These are phyloP conservation scores for Penicillium paxilli DNA, from an alignment of 495 filamentous ascomycete genomes.

Conservation along the genomic window DNA sequence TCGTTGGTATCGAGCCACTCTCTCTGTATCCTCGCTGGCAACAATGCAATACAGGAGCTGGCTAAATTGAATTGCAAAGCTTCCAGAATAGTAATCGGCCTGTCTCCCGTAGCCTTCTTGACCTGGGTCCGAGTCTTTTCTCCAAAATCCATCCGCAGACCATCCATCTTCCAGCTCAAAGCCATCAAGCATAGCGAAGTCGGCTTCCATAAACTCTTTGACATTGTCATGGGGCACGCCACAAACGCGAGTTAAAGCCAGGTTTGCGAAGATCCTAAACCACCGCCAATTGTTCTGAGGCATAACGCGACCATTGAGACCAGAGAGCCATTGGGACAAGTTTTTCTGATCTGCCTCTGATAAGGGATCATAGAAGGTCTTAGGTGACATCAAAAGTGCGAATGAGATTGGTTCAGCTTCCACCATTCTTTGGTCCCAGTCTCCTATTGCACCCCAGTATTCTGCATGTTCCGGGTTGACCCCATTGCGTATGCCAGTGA, in stretches of 20 bases:
- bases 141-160: constrained; percentile 58
- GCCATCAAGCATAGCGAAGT: constrained; percentile 9
- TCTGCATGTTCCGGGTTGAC: constrained; percentile 11
- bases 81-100: constrained; percentile 25
- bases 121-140: background rate
- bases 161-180: constrained; percentile 61
- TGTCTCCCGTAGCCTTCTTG: constrained; percentile 11
- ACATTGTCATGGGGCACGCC: constrained; percentile 2
- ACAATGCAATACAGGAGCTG: constrained; percentile 18
- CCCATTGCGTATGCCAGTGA: constrained; percentile 4
- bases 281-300: constrained; percentile 22
- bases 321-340: constrained; percentile 9
- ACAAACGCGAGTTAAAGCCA: constrained; percentile 7
- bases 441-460: constrained; percentile 19
- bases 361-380: constrained; percentile 6
- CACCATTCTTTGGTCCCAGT: constrained; percentile 25
- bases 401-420: constrained; percentile 25
- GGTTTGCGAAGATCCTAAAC: constrained; percentile 20
- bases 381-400: constrained; percentile 13
- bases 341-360: no score
- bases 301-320: constrained; percentile 14
- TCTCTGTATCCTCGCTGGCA: constrained; percentile 1
- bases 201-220: background rate
- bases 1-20: no score
- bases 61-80: constrained; percentile 23